phyloP scores from a whole-genome alignment of 2,329 filamentous ascomycete species.

The Beauveria brongniartii region DNA sequence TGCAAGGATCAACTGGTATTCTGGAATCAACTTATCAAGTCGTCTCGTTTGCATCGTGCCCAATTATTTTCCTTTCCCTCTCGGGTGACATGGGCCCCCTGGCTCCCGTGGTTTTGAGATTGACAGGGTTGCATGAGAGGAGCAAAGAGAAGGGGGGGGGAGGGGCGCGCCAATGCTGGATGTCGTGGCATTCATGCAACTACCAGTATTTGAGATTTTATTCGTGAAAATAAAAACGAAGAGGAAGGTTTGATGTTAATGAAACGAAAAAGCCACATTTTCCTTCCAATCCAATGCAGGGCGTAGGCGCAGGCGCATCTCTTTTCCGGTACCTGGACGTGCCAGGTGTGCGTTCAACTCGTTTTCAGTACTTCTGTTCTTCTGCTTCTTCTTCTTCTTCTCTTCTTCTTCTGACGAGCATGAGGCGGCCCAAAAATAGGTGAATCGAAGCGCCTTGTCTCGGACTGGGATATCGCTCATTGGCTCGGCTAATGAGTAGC shows the following conservation, averaged over 20 bases:
- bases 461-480: neutral
- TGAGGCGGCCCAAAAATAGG: slow-evolving; percentile 3
- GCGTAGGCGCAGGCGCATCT: neutral
- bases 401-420: neutral
- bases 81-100: neutral
- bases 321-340: neutral
- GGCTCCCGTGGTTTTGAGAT: slow-evolving; percentile 4
- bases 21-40: too few species aligned
- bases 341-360: neutral
- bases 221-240: neutral
- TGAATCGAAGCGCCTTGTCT: slow-evolving; percentile 6
- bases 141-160: neutral
- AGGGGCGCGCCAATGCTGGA: neutral
- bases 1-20: too few species aligned
- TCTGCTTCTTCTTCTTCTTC: neutral
- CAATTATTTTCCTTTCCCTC: neutral
- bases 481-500: too few species aligned
- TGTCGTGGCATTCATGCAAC: neutral
- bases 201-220: neutral
- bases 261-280: neutral
- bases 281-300: neutral
- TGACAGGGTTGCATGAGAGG: neutral
- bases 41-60: neutral
- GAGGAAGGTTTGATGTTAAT: neutral
- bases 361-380: neutral